Evolutionary conservation across 805 yeast species (phyloP).

Genomic region (Pichia deserticola): DNA sequence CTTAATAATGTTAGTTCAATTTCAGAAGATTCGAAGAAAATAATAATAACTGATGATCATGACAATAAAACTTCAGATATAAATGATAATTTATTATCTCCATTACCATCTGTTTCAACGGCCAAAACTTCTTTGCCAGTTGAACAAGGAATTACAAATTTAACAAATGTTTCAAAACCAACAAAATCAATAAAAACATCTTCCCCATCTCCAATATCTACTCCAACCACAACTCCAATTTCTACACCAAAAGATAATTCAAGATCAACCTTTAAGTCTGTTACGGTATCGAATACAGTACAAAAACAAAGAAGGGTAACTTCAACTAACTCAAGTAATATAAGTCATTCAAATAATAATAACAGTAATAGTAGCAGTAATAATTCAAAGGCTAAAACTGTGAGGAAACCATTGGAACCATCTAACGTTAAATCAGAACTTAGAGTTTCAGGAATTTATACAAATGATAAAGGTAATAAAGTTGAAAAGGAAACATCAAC

Average conservation of each 20-base stretch:
- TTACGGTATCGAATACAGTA: background rate
- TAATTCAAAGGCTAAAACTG: background rate
- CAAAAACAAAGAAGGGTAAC: background rate
- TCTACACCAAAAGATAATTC: background rate
- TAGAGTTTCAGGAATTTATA: conserved; percentile 1
- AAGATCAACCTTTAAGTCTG: too few relatives aligned
- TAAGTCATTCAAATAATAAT: background rate
- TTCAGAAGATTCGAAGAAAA: background rate
- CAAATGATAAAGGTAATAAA: conserved; percentile 16
- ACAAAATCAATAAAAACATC: background rate
- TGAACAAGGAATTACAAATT: background rate
- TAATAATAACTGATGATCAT: too few relatives aligned
- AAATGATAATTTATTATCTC: background rate
- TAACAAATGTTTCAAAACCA: background rate
- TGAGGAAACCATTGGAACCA: conserved; percentile 13
- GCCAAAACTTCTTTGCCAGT: too few relatives aligned
- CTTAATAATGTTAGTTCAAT: background rate
- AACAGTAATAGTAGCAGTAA: background rate
- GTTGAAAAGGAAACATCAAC: conserved; percentile 56
- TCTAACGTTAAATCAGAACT: conserved; percentile 7
- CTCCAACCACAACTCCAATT: background rate
- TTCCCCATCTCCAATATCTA: background rate
- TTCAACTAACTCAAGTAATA: background rate
- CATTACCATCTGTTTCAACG: too few relatives aligned
- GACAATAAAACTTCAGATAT: background rate